Evolutionary conservation across 257 asterid genomes (phyloP), one percentile per base, ranked within the genome.

Genomic region (Scutellaria galericulata): DNA sequence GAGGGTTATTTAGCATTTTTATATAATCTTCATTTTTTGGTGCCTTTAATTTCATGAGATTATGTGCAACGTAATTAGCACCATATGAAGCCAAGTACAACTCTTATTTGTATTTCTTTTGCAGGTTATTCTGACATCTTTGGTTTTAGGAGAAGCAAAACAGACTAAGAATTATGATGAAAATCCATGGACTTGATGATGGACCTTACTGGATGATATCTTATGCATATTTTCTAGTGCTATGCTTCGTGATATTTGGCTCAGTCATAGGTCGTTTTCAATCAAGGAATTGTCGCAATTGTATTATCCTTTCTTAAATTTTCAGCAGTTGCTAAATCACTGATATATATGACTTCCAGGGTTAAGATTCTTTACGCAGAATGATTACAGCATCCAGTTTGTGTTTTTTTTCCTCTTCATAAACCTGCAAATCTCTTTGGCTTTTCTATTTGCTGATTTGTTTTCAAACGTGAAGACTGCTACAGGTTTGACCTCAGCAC

Each of bases 131-230:
- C 64, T 94, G 75, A 76, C 83, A 77, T 73, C 94, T 72, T 71
- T 94, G 84, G 97, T 94, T 71, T 71, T 94, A 94, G 59, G 99
- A 94, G 89, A 94, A 90, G 81, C 84, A 91, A 75, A 81, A 87
- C 79, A 88, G 78, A 77, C 85, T 94, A 72, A 86, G 98, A 86
- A 92, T 95, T 72, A 95, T 95, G 98, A 95, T 95, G 99, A 95
- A 95, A 88, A 95, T 95, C 98, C 98, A 95, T 74, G 99, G 99
- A 10, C 94, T 95, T 68, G 97, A 92, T 7, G 98, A 95, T 74
- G 96, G 97, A 40, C 97, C 99, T 63, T 95, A 95, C 79, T 92
- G 99, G 99, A 82, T 87, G 94, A 92, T 95, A 83, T 86, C 98
- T 73, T 92, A 95, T 74, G 90, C 93, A 77, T 95, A 95, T 85